phyloP scores from a whole-genome alignment of 2,329 filamentous ascomycete species.

The Penicillium sp. region DNA sequence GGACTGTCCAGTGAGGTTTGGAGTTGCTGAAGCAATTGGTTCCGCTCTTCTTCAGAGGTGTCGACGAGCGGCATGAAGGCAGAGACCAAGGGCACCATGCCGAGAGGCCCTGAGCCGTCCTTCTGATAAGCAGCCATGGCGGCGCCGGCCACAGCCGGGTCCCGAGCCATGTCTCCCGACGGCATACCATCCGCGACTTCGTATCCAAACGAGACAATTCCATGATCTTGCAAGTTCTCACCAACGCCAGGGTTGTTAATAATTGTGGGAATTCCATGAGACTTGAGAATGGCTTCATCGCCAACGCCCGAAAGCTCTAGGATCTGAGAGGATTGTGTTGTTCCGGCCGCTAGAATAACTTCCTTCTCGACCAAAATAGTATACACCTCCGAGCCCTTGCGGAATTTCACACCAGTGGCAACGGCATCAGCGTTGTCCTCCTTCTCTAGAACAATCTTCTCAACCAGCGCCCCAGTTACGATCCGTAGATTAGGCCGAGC shows the following conservation, averaged over 20 bases:
- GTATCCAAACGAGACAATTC: conserved; percentile 18
- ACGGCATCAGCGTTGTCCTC: background rate
- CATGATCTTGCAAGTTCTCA: conserved; percentile 53
- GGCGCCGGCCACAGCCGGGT: conserved; percentile 19
- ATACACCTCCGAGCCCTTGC: conserved; percentile 18
- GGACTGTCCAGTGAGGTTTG: conserved; percentile 6
- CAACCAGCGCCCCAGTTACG: conserved; percentile 16
- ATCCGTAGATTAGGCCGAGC: conserved; percentile 17
- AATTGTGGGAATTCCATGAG: conserved; percentile 43
- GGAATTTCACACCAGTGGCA: conserved; percentile 22
- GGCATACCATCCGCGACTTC: conserved; percentile 27
- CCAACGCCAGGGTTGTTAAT: conserved; percentile 50
- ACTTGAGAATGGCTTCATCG: conserved; percentile 42
- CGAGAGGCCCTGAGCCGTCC: conserved; percentile 28
- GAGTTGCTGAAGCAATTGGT: conserved; percentile 3
- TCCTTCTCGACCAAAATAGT: conserved; percentile 45
- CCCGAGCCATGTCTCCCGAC: conserved; percentile 24
- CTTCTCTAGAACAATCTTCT: conserved; percentile 15
- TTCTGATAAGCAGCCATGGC: conserved; percentile 27
- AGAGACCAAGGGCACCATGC: conserved; percentile 18
- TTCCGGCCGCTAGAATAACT: conserved; percentile 60
- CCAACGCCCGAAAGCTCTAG: conserved; percentile 63
- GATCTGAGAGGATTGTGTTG: conserved; percentile 56
- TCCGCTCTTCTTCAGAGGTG: conserved; percentile 3
- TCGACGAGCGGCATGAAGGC: conserved; percentile 23